Conservation (phyloP, 768 basidiomycete genomes). For the Chiua virens region DNA sequence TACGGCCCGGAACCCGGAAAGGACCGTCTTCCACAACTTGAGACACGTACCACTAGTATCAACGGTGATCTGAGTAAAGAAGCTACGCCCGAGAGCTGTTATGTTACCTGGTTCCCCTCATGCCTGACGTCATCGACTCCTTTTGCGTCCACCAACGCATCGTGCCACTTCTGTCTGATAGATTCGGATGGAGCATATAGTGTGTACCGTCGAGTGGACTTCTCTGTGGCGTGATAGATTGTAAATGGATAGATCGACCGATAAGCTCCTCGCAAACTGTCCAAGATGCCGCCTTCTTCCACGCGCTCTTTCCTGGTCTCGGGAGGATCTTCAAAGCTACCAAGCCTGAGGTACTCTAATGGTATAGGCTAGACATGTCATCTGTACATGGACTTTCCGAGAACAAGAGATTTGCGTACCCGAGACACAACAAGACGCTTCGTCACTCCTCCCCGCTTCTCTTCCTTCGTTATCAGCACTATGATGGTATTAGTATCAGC, state of each 20-base stretch:
- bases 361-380: slow-evolving; percentile 63
- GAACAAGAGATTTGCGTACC: slow-evolving; percentile 40
- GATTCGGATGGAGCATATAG: slow-evolving; percentile 62
- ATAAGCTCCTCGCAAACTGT: slow-evolving; percentile 51
- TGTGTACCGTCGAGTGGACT: slow-evolving; percentile 63
- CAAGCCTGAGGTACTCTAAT: slow-evolving; percentile 74
- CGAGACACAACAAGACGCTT: slow-evolving; percentile 62
- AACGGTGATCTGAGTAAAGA: slow-evolving; percentile 7
- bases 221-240: slow-evolving; percentile 66
- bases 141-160: slow-evolving; percentile 59
- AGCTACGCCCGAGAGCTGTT: not conserved
- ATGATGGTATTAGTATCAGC: slow-evolving; percentile 7
- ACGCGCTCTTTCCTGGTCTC: slow-evolving; percentile 64
- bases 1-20: slow-evolving; percentile 52
- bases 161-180: slow-evolving; percentile 62
- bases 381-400: slow-evolving; percentile 5
- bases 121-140: slow-evolving; percentile 61
- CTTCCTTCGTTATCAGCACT: slow-evolving; percentile 70
- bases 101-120: slow-evolving; percentile 68
- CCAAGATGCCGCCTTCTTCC: slow-evolving; percentile 59
- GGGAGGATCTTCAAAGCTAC: slow-evolving; percentile 54
- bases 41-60: slow-evolving; percentile 69
- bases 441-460: slow-evolving; percentile 48
- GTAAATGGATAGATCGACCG: slow-evolving; percentile 73
- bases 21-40: slow-evolving; percentile 57